Percentiles rank a stretch among this genome's conserved stretches.
These are phyloP conservation scores for Corynascus novoguineensis DNA, from an alignment of 495 filamentous ascomycete genomes.

Conservation along the genomic window DNA sequence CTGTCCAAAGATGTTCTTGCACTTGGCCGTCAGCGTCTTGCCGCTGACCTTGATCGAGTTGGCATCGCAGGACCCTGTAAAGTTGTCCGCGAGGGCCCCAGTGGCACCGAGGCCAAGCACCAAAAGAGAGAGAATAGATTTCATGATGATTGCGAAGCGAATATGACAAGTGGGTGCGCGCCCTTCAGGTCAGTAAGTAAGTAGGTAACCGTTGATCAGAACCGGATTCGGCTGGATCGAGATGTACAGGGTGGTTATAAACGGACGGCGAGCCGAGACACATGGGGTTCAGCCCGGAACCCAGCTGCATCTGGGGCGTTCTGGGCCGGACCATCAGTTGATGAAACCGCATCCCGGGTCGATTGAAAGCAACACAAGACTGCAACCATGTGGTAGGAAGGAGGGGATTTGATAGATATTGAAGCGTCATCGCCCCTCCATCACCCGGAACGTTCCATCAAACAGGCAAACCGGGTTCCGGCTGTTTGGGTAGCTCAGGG, in stretches of 20 bases:
- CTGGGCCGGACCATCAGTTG: not conserved
- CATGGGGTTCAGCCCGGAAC: not conserved
- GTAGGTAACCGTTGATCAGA: not conserved
- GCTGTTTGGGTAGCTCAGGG: not conserved
- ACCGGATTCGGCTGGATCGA: not conserved
- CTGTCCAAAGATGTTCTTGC: conserved; percentile 20
- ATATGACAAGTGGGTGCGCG: no score
- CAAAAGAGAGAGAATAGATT: not conserved
- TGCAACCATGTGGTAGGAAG: not conserved
- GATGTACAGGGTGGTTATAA: not conserved
- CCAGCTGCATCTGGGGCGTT: not conserved
- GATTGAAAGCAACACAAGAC: conserved; percentile 4
- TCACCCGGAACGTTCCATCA: not conserved
- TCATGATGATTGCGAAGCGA: not conserved
- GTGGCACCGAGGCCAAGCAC: conserved; percentile 5
- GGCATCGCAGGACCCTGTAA: conserved; percentile 18
- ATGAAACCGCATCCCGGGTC: not conserved
- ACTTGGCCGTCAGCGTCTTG: conserved; percentile 22
- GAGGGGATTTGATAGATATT: not conserved
- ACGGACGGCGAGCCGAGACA: not conserved
- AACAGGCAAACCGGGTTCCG: conserved; percentile 1
- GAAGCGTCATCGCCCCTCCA: not conserved
- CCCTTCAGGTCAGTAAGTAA: no score
- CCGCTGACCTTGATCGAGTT: conserved; percentile 20
- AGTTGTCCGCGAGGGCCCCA: conserved; percentile 13